phyloP scores from a whole-genome alignment of 768 basidiomycete genomes.

The Pholiota microspora region DNA sequence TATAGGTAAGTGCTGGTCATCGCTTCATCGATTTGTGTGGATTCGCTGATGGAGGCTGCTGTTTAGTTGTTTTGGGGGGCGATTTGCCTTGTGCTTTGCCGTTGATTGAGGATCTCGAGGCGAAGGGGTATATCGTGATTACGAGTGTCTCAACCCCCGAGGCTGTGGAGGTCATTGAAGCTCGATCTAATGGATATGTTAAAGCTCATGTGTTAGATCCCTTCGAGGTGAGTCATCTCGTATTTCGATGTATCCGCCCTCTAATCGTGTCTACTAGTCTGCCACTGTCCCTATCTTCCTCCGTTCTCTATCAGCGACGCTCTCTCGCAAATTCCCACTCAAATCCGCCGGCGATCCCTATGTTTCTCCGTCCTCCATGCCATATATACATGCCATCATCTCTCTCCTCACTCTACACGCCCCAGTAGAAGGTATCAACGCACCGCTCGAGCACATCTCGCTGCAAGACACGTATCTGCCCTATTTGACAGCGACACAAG shows the following conservation, averaged over 20 bases:
- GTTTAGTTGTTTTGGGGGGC: conserved; percentile 75
- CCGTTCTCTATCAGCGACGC: conserved; percentile 74
- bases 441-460: conserved; percentile 71
- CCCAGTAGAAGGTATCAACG: conserved; percentile 38
- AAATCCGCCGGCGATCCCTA: conserved; percentile 80
- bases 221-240: conserved; percentile 48
- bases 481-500: conserved; percentile 71
- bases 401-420: conserved; percentile 64
- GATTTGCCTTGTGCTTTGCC: conserved; percentile 73
- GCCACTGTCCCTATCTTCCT: conserved; percentile 73
- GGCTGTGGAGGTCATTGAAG: conserved; percentile 64
- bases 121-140: conserved; percentile 80
- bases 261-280: conserved; percentile 42
- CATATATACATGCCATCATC: conserved; percentile 76
- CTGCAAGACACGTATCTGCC: conserved; percentile 63
- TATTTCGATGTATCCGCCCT: not conserved
- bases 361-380: conserved; percentile 58
- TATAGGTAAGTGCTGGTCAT: conserved; percentile 48
- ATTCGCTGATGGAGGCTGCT: conserved; percentile 11
- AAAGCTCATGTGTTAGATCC: conserved; percentile 83
- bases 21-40: not conserved
- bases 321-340: conserved; percentile 82
- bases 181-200: conserved; percentile 68
- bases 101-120: conserved; percentile 71
- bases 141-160: conserved; percentile 72